These are phyloP conservation scores for Xerocomellus chrysenteron DNA, from an alignment of 768 basidiomycete genomes.

Conservation along the genomic window DNA sequence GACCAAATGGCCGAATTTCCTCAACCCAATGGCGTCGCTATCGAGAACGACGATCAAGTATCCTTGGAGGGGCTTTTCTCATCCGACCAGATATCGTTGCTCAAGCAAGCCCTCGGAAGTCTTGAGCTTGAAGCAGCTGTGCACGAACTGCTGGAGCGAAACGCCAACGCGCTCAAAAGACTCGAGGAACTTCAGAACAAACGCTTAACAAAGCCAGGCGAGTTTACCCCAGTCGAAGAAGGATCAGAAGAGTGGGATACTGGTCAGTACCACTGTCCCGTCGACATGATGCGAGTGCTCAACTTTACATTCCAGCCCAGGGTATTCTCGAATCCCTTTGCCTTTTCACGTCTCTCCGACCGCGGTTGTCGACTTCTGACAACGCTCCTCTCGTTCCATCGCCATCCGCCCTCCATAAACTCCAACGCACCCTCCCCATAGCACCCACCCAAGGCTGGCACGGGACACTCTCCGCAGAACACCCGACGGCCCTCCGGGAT, in stretches of 20 bases:
- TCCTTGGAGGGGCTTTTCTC: conserved; percentile 57
- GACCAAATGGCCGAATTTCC: background rate
- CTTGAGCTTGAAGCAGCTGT: conserved; percentile 70
- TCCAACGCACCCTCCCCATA: conserved; percentile 68
- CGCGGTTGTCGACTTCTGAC: conserved; percentile 48
- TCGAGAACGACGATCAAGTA: conserved; percentile 32
- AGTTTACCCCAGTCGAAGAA: conserved; percentile 51
- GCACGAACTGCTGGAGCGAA: conserved; percentile 64
- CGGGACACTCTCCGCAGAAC: conserved; percentile 63
- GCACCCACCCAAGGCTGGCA: conserved; percentile 66
- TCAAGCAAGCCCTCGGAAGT: conserved; percentile 61
- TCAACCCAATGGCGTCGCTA: conserved; percentile 12
- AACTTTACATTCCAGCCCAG: conserved; percentile 51
- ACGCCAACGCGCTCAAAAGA: conserved; percentile 58
- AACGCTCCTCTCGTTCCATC: conserved; percentile 59
- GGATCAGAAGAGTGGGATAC: conserved; percentile 83
- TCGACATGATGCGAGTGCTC: conserved; percentile 9
- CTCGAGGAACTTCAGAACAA: conserved; percentile 64
- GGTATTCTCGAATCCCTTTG: conserved; percentile 69
- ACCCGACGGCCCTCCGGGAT: conserved; percentile 64
- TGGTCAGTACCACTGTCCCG: conserved; percentile 47
- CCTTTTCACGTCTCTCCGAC: conserved; percentile 68
- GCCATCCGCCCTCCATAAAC: conserved; percentile 59
- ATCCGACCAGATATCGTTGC: conserved; percentile 49
- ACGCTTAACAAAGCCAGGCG: conserved; percentile 50